Conservation (phyloP, 805 yeast genomes). For the Cyberlindnera euphorbiiphila region DNA sequence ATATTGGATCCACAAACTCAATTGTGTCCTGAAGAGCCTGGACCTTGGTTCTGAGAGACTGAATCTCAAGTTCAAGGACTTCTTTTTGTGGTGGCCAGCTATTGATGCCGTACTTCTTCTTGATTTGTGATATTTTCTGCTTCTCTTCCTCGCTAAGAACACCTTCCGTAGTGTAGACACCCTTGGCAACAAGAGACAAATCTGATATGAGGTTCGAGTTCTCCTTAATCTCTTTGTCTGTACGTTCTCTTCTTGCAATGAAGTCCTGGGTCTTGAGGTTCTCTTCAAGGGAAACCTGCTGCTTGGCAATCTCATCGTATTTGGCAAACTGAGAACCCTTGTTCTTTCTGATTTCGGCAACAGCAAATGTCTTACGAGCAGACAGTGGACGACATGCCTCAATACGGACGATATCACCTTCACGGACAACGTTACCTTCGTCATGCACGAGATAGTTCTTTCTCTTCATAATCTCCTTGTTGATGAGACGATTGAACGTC, state of each 20-base stretch:
- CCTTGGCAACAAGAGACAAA: slow-evolving; percentile 27
- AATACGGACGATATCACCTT: slow-evolving; percentile 93
- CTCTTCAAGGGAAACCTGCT: slow-evolving; percentile 66
- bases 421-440: slow-evolving; percentile 85
- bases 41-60: slow-evolving; percentile 28
- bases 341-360: slow-evolving; percentile 85
- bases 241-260: slow-evolving; percentile 42
- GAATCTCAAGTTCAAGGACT: slow-evolving; percentile 37
- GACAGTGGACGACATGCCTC: slow-evolving; percentile 86
- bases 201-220: slow-evolving; percentile 31
- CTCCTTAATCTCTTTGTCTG: slow-evolving; percentile 27
- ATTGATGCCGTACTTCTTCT: slow-evolving; percentile 42
- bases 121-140: slow-evolving; percentile 36
- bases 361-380: slow-evolving; percentile 77
- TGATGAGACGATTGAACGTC: slow-evolving; percentile 64
- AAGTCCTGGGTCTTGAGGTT: slow-evolving; percentile 50
- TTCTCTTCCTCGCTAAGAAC: slow-evolving; percentile 33
- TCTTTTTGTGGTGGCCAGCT: slow-evolving; percentile 44
- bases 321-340: slow-evolving; percentile 89
- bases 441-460: slow-evolving; percentile 91
- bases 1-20: slow-evolving; percentile 33
- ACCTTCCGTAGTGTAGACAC: slow-evolving; percentile 26
- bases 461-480: slow-evolving; percentile 72
- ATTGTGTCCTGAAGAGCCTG: slow-evolving; percentile 30
- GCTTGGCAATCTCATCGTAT: slow-evolving; percentile 71